A percentile compares a stretch with the other conserved stretches of the same genome.
phyloP scores from a whole-genome alignment of 2,329 filamentous ascomycete genomes.

The Calonectria pseudoturangicola region DNA sequence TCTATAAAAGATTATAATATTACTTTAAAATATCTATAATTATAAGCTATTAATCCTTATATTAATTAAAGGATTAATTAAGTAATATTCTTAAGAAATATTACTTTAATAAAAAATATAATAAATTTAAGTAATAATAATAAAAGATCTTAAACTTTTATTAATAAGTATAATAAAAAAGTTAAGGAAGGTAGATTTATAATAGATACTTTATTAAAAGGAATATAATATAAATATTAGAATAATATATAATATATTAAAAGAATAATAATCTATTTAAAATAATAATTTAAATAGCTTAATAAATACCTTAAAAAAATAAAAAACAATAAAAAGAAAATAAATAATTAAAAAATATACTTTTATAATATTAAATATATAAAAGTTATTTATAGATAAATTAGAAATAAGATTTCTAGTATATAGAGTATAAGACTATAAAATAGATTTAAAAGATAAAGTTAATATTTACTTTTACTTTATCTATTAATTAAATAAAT shows the following conservation, averaged over 20 bases:
- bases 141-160: too few relatives aligned
- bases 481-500: conserved; percentile 10
- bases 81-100: too few relatives aligned
- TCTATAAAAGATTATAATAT: too few relatives aligned
- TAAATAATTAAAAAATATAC: conserved; percentile 38
- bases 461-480: conserved; percentile 29
- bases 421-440: conserved; percentile 45
- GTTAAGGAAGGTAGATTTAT: too few relatives aligned
- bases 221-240: conserved; percentile 12
- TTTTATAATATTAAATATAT: conserved; percentile 40
- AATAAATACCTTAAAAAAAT: conserved; percentile 21
- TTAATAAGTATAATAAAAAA: too few relatives aligned
- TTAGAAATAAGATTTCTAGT: conserved; percentile 49
- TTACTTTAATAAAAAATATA: too few relatives aligned
- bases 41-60: too few relatives aligned
- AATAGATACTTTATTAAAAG: too few relatives aligned
- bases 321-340: not conserved
- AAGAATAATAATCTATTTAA: conserved; percentile 2
- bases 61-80: too few relatives aligned
- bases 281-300: conserved; percentile 34
- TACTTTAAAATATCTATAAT: too few relatives aligned
- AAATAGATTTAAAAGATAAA: conserved; percentile 35
- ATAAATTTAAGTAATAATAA: too few relatives aligned
- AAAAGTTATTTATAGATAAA: conserved; percentile 45
- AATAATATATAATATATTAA: conserved; percentile 30